Conservation (phyloP, 2,329 filamentous ascomycete species). For the Fusarium sp. region DNA sequence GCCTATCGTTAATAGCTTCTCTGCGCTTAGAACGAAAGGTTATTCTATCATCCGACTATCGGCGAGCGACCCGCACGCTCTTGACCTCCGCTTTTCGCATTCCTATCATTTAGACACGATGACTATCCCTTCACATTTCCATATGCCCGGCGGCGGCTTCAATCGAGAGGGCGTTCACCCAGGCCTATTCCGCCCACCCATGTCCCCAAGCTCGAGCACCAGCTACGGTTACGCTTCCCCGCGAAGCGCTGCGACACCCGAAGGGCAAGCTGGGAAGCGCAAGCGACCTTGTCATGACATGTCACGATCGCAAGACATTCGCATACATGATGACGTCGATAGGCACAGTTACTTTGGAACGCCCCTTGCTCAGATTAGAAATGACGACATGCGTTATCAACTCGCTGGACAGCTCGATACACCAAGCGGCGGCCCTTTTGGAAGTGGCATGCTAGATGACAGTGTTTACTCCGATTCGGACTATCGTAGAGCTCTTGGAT, state of each 20-base stretch:
- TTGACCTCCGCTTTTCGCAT: constrained; percentile 12
- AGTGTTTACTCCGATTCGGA: constrained; percentile 69
- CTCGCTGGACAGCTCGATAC: constrained; percentile 67
- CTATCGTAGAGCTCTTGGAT: constrained; percentile 65
- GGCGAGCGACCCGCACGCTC: constrained; percentile 5
- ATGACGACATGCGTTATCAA: constrained; percentile 54
- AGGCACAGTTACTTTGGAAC: constrained; percentile 40
- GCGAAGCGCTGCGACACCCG: constrained; percentile 34
- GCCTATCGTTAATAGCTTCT: constrained; percentile 17
- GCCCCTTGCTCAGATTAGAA: constrained; percentile 29
- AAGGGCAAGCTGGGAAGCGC: constrained; percentile 55
- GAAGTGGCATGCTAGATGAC: constrained; percentile 59
- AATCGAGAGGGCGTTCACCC: constrained; percentile 56
- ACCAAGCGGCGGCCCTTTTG: constrained; percentile 51
- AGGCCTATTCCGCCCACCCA: constrained; percentile 61
- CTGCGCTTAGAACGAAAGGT: constrained; percentile 20
- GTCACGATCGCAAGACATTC: constrained; percentile 44
- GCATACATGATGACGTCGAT: constrained; percentile 35
- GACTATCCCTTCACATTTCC: constrained; percentile 50
- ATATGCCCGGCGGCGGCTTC: constrained; percentile 52
- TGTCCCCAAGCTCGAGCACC: constrained; percentile 56
- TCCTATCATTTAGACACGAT: constrained; percentile 31
- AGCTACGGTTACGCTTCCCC: constrained; percentile 51
- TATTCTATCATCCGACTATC: constrained; percentile 8
- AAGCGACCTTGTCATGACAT: constrained; percentile 56